Percentiles rank a stretch among this genome's conserved stretches.
These are phyloP conservation scores for Populus alba DNA, from an alignment of 345 rosid species.

Conservation along the genomic window DNA sequence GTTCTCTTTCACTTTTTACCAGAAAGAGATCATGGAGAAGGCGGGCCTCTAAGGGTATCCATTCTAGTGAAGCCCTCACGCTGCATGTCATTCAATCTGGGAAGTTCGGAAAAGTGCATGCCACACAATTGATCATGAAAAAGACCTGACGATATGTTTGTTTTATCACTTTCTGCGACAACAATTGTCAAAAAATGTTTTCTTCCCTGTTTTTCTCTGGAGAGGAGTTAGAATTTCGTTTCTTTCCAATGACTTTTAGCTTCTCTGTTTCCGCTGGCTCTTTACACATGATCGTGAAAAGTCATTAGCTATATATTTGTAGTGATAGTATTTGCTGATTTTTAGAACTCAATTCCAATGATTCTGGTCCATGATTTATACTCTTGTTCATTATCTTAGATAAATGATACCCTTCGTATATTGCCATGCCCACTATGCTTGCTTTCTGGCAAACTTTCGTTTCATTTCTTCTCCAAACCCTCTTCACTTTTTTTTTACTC, in stretches of 20 bases:
- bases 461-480: not conserved
- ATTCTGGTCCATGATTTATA: not conserved
- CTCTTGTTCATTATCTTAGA: not conserved
- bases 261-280: too few species aligned
- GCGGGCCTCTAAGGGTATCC: constrained; percentile 14
- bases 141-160: too few species aligned
- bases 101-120: not conserved
- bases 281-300: too few species aligned
- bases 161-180: too few species aligned
- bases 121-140: too few species aligned
- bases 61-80: not conserved
- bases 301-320: not conserved
- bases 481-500: too few species aligned
- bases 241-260: too few species aligned
- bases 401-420: not conserved
- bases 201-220: too few species aligned
- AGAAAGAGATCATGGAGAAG: constrained; percentile 29
- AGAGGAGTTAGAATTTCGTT: too few species aligned
- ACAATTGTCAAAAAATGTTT: too few species aligned
- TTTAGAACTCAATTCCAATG: not conserved
- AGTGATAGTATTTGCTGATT: not conserved
- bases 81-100: not conserved
- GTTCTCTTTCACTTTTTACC: not conserved
- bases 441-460: too few species aligned
- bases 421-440: not conserved